Base-by-base conservation (phyloP, 2,329 filamentous ascomycete species). In the Exophiala bonariae region DNA sequence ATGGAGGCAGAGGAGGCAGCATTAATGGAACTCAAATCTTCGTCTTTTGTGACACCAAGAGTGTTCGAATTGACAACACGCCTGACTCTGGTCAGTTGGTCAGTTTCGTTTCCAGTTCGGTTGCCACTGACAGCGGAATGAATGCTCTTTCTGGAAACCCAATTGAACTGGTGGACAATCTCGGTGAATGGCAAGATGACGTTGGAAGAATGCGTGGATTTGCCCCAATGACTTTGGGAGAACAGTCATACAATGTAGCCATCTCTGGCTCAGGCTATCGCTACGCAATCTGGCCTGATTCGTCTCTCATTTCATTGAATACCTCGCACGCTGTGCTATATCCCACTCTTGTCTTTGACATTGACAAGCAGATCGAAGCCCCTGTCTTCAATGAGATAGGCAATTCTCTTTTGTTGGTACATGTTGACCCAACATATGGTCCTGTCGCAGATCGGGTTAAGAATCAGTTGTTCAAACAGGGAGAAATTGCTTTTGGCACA, bases 241-340 rank as follows among this genome's bases (percentile, higher is more conserved):
- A 65, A 43, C 45, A 63, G 47, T 56, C 55, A 6, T 65, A 61
- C 54, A 63, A 65, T 43, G 50, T 56, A 30, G 57, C 49, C 14
- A 58, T 65, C 49, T 61, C 64, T 23, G 63, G 63, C 4, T 44
- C 55, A 32, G 63, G 61, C 17, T 57, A 63, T 30, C 60, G 63
- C 22, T 64, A 64, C 47, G 63, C 63, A 5, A 50, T 65, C 6
- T 65, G 63, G 63, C 59, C 63, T 3, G 60, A 62, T 36, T 63
- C 63, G 11, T 61, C 61, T 9, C 47, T 64, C 8, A 63, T 65
- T 22, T 53, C 63, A 10, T 50, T 62, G 23, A 62, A 64, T 50
- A 46, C 51, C 14, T 55, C 53, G 13, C 57, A 57, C 20, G 56
- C 54, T 22, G 36, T 64, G 17, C 47, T 64, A n/a, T 65, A 59